These are phyloP conservation scores for Boletus barrowsii DNA, from an alignment of 768 basidiomycete genomes.

Conservation along the genomic window DNA sequence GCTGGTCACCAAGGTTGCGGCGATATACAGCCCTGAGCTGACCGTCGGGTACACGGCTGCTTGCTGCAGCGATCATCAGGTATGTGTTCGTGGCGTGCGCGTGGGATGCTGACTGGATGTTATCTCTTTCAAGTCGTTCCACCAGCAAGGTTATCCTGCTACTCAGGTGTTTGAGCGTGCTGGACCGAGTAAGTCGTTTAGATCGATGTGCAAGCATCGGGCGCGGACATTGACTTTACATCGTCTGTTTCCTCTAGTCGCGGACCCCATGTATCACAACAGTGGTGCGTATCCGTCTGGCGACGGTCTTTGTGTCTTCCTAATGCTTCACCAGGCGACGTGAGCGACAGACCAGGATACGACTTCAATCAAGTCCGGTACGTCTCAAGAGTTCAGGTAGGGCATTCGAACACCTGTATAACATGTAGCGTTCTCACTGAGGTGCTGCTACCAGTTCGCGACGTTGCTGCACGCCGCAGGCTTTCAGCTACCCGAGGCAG, in stretches of 20 bases:
- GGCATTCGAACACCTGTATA: slow-evolving; percentile 9
- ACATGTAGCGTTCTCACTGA: neutral
- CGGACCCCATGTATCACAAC: slow-evolving; percentile 88
- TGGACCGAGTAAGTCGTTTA: slow-evolving; percentile 51
- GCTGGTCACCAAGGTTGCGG: slow-evolving; percentile 71
- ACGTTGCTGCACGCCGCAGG: slow-evolving; percentile 69
- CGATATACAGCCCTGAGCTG: slow-evolving; percentile 79
- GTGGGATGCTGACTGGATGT: neutral
- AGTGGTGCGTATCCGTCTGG: slow-evolving; percentile 45
- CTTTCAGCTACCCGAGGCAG: slow-evolving; percentile 37
- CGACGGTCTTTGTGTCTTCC: neutral
- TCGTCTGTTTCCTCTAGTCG: slow-evolving; percentile 44
- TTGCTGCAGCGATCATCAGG: slow-evolving; percentile 93
- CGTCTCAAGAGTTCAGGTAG: slow-evolving; percentile 85
- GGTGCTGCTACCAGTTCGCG: slow-evolving; percentile 49
- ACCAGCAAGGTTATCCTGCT: slow-evolving; percentile 78
- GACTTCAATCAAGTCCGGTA: slow-evolving; percentile 78
- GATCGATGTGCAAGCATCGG: neutral
- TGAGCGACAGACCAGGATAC: slow-evolving; percentile 76
- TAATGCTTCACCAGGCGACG: slow-evolving; percentile 49
- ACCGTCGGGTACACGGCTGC: slow-evolving; percentile 67
- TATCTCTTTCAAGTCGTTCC: slow-evolving; percentile 56
- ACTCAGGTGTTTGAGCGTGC: slow-evolving; percentile 88
- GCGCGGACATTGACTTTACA: neutral
- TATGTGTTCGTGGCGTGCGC: slow-evolving; percentile 19